Percentiles rank a stretch among this genome's conserved stretches.
These are phyloP conservation scores for Aspergillus sp. DNA, from an alignment of 2,329 filamentous ascomycete species.

Conservation along the genomic window DNA sequence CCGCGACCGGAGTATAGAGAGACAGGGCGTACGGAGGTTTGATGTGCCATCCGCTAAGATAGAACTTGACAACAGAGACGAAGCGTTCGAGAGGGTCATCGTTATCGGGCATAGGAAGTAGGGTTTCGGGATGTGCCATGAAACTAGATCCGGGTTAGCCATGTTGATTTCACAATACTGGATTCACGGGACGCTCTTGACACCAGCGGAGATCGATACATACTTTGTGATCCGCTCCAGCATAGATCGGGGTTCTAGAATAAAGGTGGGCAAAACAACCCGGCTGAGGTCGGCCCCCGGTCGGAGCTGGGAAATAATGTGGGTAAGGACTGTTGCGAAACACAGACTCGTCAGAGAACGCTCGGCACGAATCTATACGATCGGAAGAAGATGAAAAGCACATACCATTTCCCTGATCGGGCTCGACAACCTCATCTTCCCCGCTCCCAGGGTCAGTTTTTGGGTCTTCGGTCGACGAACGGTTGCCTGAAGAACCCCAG, in stretches of 20 bases:
- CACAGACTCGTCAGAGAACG: conserved; percentile 8
- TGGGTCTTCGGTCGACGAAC: conserved; percentile 63
- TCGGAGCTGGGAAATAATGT: conserved; percentile 96
- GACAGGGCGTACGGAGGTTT: conserved; percentile 77
- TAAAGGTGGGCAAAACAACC: conserved; percentile 95
- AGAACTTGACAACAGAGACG: conserved; percentile 95
- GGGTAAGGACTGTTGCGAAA: conserved; percentile 73
- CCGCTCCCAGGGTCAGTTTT: conserved; percentile 46
- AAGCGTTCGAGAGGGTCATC: conserved; percentile 90
- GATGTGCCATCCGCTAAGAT: conserved; percentile 98
- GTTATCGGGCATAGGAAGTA: conserved; percentile 83
- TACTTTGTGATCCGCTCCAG: conserved; percentile 98
- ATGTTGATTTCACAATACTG: not conserved
- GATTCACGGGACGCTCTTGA: not conserved
- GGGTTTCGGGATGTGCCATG: conserved; percentile 98
- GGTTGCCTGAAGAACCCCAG: conserved; percentile 42
- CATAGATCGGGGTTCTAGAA: conserved; percentile 97
- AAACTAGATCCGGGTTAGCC: conserved; percentile 65
- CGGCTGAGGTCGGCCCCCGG: conserved; percentile 94
- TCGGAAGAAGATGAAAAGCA: not conserved
- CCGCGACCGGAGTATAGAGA: conserved; percentile 3
- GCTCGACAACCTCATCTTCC: conserved; percentile 83
- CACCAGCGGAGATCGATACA: not conserved
- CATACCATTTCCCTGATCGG: conserved; percentile 92
- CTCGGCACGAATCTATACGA: not conserved